Percentiles rank a stretch among this genome's conserved stretches.
Evolutionary conservation across 768 basidiomycete species (phyloP).

Genomic region (Russula olivacea): DNA sequence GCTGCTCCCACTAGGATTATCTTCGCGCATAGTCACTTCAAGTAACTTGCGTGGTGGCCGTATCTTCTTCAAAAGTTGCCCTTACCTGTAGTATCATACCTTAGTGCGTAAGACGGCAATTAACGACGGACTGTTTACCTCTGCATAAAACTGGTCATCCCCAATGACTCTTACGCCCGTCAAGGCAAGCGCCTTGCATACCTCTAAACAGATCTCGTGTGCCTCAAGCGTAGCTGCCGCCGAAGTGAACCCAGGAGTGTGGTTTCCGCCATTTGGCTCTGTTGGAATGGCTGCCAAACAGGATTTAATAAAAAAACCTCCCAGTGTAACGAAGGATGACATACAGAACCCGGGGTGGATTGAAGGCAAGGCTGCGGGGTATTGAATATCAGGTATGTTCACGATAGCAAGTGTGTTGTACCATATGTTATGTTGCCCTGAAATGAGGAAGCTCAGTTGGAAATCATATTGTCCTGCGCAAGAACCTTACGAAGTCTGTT

Average conservation of each 20-base stretch:
- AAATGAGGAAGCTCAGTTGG: background rate
- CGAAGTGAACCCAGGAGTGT: constrained; percentile 62
- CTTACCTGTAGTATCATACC: constrained; percentile 11
- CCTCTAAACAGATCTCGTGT: constrained; percentile 60
- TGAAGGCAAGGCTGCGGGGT: constrained; percentile 46
- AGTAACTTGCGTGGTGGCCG: background rate
- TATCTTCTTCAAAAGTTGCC: constrained; percentile 20
- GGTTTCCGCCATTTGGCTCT: constrained; percentile 65
- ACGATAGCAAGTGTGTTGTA: constrained; percentile 29
- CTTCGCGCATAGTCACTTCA: background rate
- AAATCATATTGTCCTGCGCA: background rate
- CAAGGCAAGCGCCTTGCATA: constrained; percentile 66
- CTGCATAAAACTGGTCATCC: constrained; percentile 56
- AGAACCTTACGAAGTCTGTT: constrained; percentile 68
- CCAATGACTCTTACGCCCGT: constrained; percentile 61
- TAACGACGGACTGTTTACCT: constrained; percentile 36
- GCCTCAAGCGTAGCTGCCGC: constrained; percentile 55
- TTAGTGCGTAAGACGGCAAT: background rate
- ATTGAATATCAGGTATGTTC: background rate
- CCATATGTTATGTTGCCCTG: constrained; percentile 76
- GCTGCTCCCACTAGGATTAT: too few relatives aligned
- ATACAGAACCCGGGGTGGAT: constrained; percentile 70
- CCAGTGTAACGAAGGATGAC: constrained; percentile 1
- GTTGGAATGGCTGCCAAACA: constrained; percentile 63
- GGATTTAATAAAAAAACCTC: background rate